Conservation (phyloP, 2,329 filamentous ascomycete species). For the Arthroderma uncinatum region DNA sequence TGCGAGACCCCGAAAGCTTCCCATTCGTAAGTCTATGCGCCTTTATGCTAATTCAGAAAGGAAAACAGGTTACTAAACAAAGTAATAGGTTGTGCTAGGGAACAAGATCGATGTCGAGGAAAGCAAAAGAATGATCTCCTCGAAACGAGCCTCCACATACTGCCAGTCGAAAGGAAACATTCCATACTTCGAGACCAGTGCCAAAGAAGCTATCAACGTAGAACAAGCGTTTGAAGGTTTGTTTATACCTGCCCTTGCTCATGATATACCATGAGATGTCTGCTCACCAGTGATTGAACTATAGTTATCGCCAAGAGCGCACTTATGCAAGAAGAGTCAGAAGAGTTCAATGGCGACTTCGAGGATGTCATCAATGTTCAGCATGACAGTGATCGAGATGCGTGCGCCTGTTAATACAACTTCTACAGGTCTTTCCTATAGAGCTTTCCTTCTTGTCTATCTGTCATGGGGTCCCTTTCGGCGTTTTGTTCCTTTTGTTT, state of each 20-base stretch:
- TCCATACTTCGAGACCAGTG: slow-evolving; percentile 97
- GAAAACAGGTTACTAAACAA: slow-evolving; percentile 9
- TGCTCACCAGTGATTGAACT: neutral
- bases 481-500: slow-evolving; percentile 1
- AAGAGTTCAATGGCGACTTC: slow-evolving; percentile 95
- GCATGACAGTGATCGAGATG: slow-evolving; percentile 83
- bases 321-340: slow-evolving; percentile 89
- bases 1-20: slow-evolving; percentile 92
- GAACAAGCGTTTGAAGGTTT: slow-evolving; percentile 71
- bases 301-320: slow-evolving; percentile 92
- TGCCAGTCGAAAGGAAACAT: slow-evolving; percentile 96
- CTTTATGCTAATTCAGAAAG: neutral
- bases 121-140: slow-evolving; percentile 92
- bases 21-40: slow-evolving; percentile 62
- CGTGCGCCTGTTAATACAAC: slow-evolving; percentile 69
- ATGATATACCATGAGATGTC: neutral
- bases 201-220: slow-evolving; percentile 97
- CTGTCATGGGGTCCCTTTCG: neutral
- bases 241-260: slow-evolving; percentile 13
- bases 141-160: slow-evolving; percentile 92
- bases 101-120: slow-evolving; percentile 99
- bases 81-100: slow-evolving; percentile 68
- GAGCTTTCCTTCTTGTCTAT: slow-evolving; percentile 13
- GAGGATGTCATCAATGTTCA: slow-evolving; percentile 97
- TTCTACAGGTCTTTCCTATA: slow-evolving; percentile 16